Conservation (phyloP, 306 rosid genomes). For the Citrullus colocynthis region DNA sequence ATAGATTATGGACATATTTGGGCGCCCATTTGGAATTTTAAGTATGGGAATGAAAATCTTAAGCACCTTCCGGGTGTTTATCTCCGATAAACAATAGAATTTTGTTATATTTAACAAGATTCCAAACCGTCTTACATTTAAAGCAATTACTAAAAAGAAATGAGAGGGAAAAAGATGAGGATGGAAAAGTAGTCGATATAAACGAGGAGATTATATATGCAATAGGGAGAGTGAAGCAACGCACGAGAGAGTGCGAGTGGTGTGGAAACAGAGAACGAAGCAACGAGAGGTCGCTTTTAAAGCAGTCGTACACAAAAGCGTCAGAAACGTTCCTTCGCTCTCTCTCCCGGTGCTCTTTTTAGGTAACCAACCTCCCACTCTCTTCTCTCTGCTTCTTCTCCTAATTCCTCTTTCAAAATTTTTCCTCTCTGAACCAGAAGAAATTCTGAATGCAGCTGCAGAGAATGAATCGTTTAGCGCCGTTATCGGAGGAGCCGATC, state of each 20-base stretch:
- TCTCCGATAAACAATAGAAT: too few species aligned
- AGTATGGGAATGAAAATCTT: too few species aligned
- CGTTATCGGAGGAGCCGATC: constrained; percentile 79
- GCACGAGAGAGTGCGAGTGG: neutral
- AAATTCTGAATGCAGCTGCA: neutral
- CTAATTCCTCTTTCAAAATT: neutral
- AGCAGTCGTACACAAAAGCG: neutral
- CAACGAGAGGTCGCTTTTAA: neutral
- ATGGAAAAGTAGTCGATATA: neutral
- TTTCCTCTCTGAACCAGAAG: neutral
- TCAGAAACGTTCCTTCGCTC: neutral
- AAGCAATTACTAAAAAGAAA: too few species aligned
- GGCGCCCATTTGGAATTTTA: too few species aligned
- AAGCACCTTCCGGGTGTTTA: too few species aligned
- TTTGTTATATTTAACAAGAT: too few species aligned
- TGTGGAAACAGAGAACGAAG: neutral
- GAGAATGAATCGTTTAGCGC: constrained; percentile 62
- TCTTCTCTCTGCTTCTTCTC: neutral
- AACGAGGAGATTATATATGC: neutral
- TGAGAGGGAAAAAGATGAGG: too few species aligned
- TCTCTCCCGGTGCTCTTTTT: neutral
- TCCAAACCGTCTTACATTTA: too few species aligned
- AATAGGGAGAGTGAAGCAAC: neutral
- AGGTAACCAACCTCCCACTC: constrained; percentile 2
- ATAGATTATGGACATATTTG: too few species aligned